Evolutionary conservation across 1,284 basidiomycete species (phyloP).

Genomic region (Fistulinella staudtii): DNA sequence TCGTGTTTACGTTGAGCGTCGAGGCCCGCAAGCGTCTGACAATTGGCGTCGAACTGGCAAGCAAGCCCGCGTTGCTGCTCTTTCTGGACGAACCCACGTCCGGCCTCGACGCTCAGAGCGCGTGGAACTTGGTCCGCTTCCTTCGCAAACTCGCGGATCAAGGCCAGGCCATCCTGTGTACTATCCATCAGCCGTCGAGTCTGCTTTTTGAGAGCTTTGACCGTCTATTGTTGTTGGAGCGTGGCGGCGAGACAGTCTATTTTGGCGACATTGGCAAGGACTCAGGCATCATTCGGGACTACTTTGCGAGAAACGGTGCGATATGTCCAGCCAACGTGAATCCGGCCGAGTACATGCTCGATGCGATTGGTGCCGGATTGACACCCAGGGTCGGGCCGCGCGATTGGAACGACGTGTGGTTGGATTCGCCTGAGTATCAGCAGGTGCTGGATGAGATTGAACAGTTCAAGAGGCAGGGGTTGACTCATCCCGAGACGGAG

Average conservation of each 20-base stretch:
- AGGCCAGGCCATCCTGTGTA: conserved; percentile 78
- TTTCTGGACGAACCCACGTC: conserved; percentile 66
- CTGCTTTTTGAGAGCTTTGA: conserved; percentile 75
- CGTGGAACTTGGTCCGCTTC: conserved; percentile 83
- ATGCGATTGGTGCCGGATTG: conserved; percentile 75
- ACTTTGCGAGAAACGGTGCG: conserved; percentile 69
- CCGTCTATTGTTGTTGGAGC: conserved; percentile 60
- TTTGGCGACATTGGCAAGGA: conserved; percentile 77
- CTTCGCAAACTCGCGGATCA: conserved; percentile 80
- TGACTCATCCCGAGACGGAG: conserved; percentile 37
- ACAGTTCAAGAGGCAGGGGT: conserved; percentile 41
- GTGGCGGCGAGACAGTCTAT: conserved; percentile 71
- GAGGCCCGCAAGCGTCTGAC: conserved; percentile 85
- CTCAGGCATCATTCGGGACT: conserved; percentile 56
- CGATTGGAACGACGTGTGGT: conserved; percentile 80
- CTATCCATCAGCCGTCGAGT: conserved; percentile 73
- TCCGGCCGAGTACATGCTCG: conserved; percentile 61
- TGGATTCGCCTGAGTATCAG: conserved; percentile 47
- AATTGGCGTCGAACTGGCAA: conserved; percentile 86
- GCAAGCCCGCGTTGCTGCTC: conserved; percentile 77
- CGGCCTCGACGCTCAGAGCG: conserved; percentile 78
- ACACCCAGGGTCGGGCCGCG: conserved; percentile 58
- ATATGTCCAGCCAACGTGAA: conserved; percentile 58
- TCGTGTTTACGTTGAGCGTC: conserved; percentile 61
- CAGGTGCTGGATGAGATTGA: conserved; percentile 41